Percentiles rank a stretch among this genome's conserved stretches.
phyloP scores from a whole-genome alignment of 2,329 filamentous ascomycete genomes.

The Chrysoporthe puriensis region DNA sequence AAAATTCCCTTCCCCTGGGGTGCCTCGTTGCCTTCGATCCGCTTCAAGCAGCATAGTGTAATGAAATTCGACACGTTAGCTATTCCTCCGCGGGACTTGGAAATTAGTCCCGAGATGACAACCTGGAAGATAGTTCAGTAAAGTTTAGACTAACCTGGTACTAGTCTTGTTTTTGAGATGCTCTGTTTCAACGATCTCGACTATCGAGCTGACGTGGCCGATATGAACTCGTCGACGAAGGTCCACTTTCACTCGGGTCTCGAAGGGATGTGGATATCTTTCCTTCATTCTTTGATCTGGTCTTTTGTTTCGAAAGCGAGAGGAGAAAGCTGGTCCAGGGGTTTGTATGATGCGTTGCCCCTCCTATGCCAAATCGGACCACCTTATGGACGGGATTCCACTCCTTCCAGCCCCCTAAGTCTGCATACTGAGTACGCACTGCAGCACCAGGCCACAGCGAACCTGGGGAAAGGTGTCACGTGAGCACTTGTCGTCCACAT shows the following conservation, averaged over 20 bases:
- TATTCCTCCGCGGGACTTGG: no score
- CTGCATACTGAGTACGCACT: neutral
- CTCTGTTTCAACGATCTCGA: neutral
- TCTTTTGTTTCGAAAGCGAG: neutral
- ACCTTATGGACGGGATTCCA: no score
- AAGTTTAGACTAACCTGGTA: no score
- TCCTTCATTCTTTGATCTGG: neutral
- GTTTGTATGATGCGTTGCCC: neutral
- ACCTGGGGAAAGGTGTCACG: neutral
- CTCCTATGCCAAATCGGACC: no score
- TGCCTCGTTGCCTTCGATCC: no score
- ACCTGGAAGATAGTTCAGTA: no score
- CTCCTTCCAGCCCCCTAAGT: neutral
- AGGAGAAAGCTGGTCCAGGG: neutral
- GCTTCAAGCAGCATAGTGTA: no score
- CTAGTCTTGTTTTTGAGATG: no score
- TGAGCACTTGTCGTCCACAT: neutral
- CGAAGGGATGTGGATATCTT: neutral
- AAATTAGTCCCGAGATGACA: no score
- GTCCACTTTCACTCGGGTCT: neutral
- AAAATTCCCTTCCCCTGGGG: no score
- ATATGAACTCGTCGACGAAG: neutral
- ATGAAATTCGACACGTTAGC: no score
- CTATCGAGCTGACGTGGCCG: neutral
- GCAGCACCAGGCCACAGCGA: neutral